Conservation (phyloP, 2,329 filamentous ascomycete species). For the Chrysosporium keratinophilum region DNA sequence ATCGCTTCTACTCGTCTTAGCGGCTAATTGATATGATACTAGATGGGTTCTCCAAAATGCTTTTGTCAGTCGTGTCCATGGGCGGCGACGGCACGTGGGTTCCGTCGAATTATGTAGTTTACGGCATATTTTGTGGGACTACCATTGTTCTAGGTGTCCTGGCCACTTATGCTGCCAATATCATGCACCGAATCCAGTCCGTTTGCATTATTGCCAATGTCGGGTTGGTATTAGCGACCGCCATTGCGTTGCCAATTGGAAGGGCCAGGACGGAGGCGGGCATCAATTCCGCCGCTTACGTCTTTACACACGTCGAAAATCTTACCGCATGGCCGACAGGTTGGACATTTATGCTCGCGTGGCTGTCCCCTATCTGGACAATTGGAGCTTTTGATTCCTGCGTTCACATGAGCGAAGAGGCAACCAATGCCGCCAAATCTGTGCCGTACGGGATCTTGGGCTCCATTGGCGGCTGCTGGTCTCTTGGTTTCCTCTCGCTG, state of each 20-base stretch:
- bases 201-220: slow-evolving; percentile 48
- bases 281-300: slow-evolving; percentile 37
- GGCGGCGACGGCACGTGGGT: slow-evolving; percentile 47
- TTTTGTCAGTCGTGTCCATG: slow-evolving; percentile 49
- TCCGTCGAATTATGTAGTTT: slow-evolving; percentile 47
- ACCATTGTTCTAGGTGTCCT: slow-evolving; percentile 47
- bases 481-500: slow-evolving; percentile 48
- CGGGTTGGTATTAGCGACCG: slow-evolving; percentile 45
- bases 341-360: slow-evolving; percentile 51
- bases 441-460: slow-evolving; percentile 52
- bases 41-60: slow-evolving; percentile 47
- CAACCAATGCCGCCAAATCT: slow-evolving; percentile 48
- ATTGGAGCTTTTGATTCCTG: slow-evolving; percentile 46
- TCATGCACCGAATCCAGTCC: slow-evolving; percentile 52
- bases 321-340: slow-evolving; percentile 48
- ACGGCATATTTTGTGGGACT: slow-evolving; percentile 47
- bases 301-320: slow-evolving; percentile 49
- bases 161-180: slow-evolving; percentile 43
- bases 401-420: slow-evolving; percentile 53
- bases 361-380: slow-evolving; percentile 54
- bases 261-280: slow-evolving; percentile 20
- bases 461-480: slow-evolving; percentile 46
- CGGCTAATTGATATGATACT: not conserved
- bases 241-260: slow-evolving; percentile 48
- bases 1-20: slow-evolving; percentile 12